Conservation (phyloP, 331 rosid genomes). For the Quercus phellos region DNA sequence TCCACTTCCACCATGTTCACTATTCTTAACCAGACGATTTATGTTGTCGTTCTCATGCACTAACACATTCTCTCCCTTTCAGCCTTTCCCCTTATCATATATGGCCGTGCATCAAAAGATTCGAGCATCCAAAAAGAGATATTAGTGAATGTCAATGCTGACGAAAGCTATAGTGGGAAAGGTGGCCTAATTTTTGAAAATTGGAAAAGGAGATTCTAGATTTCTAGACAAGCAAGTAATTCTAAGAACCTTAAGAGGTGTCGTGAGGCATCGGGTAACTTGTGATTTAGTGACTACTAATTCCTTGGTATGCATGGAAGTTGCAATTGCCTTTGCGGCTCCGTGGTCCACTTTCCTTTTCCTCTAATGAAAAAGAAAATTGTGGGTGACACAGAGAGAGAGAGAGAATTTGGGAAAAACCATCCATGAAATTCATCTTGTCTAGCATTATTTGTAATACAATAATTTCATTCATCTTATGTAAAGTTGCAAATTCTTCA, state of each 20-base stretch:
- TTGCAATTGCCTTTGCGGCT: background rate
- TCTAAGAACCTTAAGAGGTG: background rate
- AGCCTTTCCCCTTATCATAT: background rate
- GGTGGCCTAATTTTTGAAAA: background rate
- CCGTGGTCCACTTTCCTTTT: background rate
- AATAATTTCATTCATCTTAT: too few relatives aligned
- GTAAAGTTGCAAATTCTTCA: too few relatives aligned
- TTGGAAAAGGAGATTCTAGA: background rate
- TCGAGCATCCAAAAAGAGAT: background rate
- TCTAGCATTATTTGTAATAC: too few relatives aligned
- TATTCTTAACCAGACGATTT: background rate
- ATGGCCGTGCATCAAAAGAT: background rate
- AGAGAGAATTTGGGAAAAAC: background rate
- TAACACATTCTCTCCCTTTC: background rate
- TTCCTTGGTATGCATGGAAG: background rate
- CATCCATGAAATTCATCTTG: too few relatives aligned
- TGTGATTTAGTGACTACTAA: background rate
- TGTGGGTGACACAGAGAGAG: background rate
- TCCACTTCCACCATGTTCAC: background rate
- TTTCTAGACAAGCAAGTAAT: background rate
- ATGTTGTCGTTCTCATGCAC: background rate
- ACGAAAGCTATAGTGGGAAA: background rate
- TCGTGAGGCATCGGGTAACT: background rate
- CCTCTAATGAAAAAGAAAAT: background rate
- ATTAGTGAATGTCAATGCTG: background rate